These are phyloP conservation scores for Malania oleifera DNA, from an alignment of 164 flowering plant genomes.

Conservation along the genomic window DNA sequence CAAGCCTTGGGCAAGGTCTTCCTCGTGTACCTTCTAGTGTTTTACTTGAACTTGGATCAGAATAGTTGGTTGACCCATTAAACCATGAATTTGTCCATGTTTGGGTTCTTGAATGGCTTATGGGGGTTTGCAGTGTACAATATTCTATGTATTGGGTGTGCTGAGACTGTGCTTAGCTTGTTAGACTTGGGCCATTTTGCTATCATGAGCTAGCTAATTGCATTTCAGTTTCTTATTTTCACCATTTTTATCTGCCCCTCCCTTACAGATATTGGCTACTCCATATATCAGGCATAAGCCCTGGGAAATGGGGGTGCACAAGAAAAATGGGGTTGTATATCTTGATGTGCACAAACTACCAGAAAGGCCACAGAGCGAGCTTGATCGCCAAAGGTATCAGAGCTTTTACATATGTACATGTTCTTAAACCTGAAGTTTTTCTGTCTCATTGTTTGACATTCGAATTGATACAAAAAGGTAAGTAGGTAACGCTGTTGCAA, in stretches of 20 bases:
- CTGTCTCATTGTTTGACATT: too few relatives aligned
- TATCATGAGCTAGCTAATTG: too few relatives aligned
- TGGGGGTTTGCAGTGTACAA: too few relatives aligned
- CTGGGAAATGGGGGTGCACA: conserved; percentile 99
- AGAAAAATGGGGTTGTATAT: conserved; percentile 92
- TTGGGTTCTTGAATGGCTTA: neutral
- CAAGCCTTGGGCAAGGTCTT: too few relatives aligned
- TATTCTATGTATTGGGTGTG: too few relatives aligned
- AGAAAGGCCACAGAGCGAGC: conserved; percentile 80
- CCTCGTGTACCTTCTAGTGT: too few relatives aligned
- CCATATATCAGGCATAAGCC: conserved; percentile 83
- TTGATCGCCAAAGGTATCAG: conserved; percentile 79
- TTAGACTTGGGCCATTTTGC: too few relatives aligned
- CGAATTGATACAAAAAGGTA: too few relatives aligned
- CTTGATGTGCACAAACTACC: conserved; percentile 97
- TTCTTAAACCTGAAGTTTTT: too few relatives aligned
- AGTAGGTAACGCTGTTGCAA: too few relatives aligned
- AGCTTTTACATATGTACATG: neutral
- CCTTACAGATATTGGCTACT: conserved; percentile 79
- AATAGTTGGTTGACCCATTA: neutral
- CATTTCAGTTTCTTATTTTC: neutral
- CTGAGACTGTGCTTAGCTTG: too few relatives aligned
- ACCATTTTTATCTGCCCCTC: too few relatives aligned
- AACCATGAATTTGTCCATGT: neutral
- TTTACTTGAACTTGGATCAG: neutral